Evolutionary conservation across 2,329 filamentous ascomycete species (phyloP), one percentile per base, ranked within the genome.

Genomic region (Pyrenophora teres): DNA sequence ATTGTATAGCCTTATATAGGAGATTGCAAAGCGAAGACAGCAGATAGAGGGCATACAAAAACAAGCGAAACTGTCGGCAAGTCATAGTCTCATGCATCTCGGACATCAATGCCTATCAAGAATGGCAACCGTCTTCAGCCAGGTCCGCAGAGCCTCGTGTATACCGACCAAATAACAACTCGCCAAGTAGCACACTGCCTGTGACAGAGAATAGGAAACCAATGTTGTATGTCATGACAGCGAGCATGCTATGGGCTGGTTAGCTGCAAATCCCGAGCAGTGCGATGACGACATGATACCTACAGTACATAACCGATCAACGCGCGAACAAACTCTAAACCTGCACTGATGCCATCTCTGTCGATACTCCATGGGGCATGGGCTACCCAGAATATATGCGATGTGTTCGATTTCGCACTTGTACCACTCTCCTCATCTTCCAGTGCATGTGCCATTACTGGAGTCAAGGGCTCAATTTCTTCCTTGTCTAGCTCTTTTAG

Each of bases 171-270:
- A 70, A 68, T 2, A 65, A 30, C 32, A 69, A 30, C 46, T 71
- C 67, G 18, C 65, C 68, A 1, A 67, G 40, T 6, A 70, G 47
- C 6, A 70, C 63, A 40, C 68, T 67, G 6, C 65, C 64, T 1
- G 64, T 62, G 1, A 71, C 64, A 3, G 67, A 64, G 21, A 69
- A 66, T 5, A 70, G 53, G 23, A 71, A 64, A 2, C 67, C 67
- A 1, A 67, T 59, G 31, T 70, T 70, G 46, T 68, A 70, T 9
- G 68, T 65, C 67, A 70, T 71, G 0, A 70, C 65, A 2, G 67
- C 67, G 7, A 70, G 49, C 68, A 71, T 71, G 2, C 67, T 69
- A 33, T 3, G 2, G 15, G 0, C 5, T 9, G 5, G 15, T 60
- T 25, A 59, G 47, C 42, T 16, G 19, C 40, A 7, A 13, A 1